Evolutionary conservation across 225 moss, liverwort and hornwort species (phyloP).

Genomic region (Pseudisothecium myosuroides): DNA sequence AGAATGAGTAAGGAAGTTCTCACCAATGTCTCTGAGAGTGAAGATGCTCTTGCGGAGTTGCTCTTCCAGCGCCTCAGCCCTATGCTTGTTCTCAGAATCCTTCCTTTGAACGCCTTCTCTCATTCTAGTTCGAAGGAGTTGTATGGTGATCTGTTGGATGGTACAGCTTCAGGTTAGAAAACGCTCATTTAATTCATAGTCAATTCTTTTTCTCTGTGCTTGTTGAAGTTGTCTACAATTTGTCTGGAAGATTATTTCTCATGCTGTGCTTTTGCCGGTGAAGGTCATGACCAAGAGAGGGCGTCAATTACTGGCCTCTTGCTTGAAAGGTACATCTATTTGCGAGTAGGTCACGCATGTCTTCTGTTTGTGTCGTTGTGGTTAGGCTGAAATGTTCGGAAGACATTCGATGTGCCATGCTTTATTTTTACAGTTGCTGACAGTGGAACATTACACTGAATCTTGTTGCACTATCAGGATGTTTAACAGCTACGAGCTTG

Average conservation of each 20-base stretch:
- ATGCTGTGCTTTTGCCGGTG: slow-evolving; percentile 8
- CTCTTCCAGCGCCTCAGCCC: slow-evolving; percentile 89
- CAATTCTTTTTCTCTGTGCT: not conserved
- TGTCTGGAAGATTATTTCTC: not conserved
- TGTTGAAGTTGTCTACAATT: not conserved
- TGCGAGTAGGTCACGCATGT: not conserved
- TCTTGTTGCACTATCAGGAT: slow-evolving; percentile 30
- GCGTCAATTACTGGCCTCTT: slow-evolving; percentile 24
- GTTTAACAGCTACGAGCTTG: slow-evolving; percentile 71
- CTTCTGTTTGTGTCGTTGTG: not conserved
- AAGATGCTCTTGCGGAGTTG: slow-evolving; percentile 31
- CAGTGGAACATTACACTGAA: not conserved
- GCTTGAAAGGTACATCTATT: slow-evolving; percentile 53
- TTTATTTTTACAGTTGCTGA: not conserved
- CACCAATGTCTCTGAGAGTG: slow-evolving; percentile 15
- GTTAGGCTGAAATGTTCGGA: not conserved
- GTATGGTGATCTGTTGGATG: slow-evolving; percentile 30
- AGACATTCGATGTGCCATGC: not conserved
- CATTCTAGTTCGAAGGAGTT: slow-evolving; percentile 31
- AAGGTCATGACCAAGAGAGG: not conserved
- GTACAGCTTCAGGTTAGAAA: slow-evolving; percentile 25
- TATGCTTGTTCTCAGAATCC: slow-evolving; percentile 78
- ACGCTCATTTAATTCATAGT: not conserved
- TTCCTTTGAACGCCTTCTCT: slow-evolving; percentile 67
- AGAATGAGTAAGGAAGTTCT: slow-evolving; percentile 52